phyloP scores from a whole-genome alignment of 495 filamentous ascomycete species.

The Chaetomidium leptoderma region DNA sequence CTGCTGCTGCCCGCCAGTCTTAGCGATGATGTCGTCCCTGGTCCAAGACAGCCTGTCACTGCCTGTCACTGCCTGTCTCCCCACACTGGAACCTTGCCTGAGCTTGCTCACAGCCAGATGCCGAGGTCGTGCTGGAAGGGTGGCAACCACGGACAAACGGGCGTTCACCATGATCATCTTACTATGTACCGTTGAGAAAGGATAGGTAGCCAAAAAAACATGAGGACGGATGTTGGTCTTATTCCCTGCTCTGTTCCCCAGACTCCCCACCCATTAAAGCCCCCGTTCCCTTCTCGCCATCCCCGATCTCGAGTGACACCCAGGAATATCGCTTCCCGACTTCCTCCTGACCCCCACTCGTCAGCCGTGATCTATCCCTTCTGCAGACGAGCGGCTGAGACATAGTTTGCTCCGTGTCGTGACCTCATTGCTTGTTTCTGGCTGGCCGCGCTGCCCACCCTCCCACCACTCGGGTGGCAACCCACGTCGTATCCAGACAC shows the following conservation, averaged over 20 bases:
- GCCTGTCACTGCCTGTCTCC: no score
- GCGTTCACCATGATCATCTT: no score
- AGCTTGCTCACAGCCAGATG: no score
- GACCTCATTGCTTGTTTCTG: conserved; percentile 24
- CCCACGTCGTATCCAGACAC: neutral
- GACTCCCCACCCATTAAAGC: no score
- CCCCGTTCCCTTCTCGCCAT: neutral
- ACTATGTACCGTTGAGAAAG: no score
- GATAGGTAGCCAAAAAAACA: no score
- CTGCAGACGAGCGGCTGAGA: neutral
- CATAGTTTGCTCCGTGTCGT: conserved; percentile 13
- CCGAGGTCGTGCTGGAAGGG: no score
- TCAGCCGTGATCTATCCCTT: neutral
- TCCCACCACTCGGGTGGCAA: conserved; percentile 14
- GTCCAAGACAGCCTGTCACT: no score
- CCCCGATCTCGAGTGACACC: neutral
- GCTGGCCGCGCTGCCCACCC: conserved; percentile 10
- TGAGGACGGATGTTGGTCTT: neutral
- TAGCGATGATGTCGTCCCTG: conserved; percentile 6
- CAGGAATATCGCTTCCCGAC: neutral
- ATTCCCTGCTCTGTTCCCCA: neutral
- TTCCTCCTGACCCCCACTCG: neutral
- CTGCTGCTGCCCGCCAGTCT: neutral
- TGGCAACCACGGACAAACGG: no score
- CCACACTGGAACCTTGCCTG: no score